Evolutionary conservation across 129 eudicot species (phyloP).

Genomic region (Silybum marianum): DNA sequence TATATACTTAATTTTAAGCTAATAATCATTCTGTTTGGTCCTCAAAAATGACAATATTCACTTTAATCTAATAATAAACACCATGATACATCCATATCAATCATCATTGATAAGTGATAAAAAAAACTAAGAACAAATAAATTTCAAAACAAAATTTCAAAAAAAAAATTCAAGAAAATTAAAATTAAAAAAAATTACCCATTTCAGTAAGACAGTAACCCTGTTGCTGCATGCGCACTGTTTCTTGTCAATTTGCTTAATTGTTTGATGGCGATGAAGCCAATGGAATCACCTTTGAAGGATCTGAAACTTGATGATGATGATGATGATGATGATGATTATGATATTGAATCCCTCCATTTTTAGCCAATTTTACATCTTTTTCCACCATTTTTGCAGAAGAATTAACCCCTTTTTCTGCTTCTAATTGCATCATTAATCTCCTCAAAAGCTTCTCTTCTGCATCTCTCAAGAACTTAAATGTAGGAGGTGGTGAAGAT

Average conservation of each 20-base stretch:
- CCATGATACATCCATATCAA: slow-evolving; percentile 22
- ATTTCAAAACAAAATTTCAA: not conserved
- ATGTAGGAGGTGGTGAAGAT: slow-evolving; percentile 94
- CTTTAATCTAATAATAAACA: slow-evolving; percentile 5
- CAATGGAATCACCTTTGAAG: slow-evolving; percentile 72
- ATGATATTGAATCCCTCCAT: slow-evolving; percentile 28
- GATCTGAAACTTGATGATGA: slow-evolving; percentile 29
- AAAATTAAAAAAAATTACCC: slow-evolving; percentile 13
- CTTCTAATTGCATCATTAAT: slow-evolving; percentile 49
- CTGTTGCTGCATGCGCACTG: slow-evolving; percentile 23
- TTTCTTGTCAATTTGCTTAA: slow-evolving; percentile 28
- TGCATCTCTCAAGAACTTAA: slow-evolving; percentile 85
- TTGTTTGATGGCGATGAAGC: slow-evolving; percentile 52
- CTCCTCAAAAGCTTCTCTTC: slow-evolving; percentile 71
- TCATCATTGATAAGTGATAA: not conserved
- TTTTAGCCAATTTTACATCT: slow-evolving; percentile 22
- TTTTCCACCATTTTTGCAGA: slow-evolving; percentile 22
- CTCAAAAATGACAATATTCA: not conserved
- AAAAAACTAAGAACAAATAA: slow-evolving; percentile 27
- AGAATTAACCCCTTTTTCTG: slow-evolving; percentile 44
- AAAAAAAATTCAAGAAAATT: not conserved
- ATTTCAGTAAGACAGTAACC: slow-evolving; percentile 13
- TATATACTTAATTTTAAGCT: not conserved
- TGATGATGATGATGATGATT: slow-evolving; percentile 25
- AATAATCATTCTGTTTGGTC: not conserved